Evolutionary conservation across 1,139 yeast genomes (phyloP), one percentile per base, ranked within the genome.

Genomic region (Candida tropicalis): DNA sequence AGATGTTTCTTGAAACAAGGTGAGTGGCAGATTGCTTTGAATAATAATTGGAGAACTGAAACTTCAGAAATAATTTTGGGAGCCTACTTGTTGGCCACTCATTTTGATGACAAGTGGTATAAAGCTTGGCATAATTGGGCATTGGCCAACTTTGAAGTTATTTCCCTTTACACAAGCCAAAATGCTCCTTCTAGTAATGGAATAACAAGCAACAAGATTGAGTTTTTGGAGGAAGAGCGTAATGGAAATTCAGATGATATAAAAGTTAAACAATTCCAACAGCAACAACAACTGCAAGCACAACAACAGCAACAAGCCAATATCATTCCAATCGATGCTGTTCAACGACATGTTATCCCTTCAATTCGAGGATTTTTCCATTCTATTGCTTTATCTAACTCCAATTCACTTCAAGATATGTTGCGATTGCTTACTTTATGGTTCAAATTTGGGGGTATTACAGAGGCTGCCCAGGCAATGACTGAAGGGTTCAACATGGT

Each of bases 71-170:
- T 81, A 5, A 89, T 95, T 50, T 70, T 95, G 49, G 97, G 97
- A 10, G 91, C 98, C 0, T 95, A 89, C 61, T 70, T 91, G 46
- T 73, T 93, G 52, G 98, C 99, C 0, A 93, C 99, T 0, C 97
- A 91, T 60, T 93, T 93, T 62, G 98, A 93, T 60, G 76, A 79
- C 38, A 79, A 80, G 35, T 95, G 99, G 97, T 95, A 95, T 60
- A 93, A 95, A 58, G 99, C 99, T 17, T 95, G 99, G 99, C 99
- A 95, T 59, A 91, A 90, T 59, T 95, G 99, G 99, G 99, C 99
- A 0, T 70, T 95, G 56, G 97, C 99, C 0, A 95, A 95, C 62
- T 95, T 90, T 61, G 97, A 91, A 59, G 97, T 91, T 1, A 87
- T 93, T 23, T 86, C 97, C 0, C 73, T 85, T 41, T 73, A 73